A percentile compares a stretch with the other conserved stretches of the same genome.
Evolutionary conservation across 108 stramenopile genomes (phyloP).

Genomic region (Ochromonas danica): DNA sequence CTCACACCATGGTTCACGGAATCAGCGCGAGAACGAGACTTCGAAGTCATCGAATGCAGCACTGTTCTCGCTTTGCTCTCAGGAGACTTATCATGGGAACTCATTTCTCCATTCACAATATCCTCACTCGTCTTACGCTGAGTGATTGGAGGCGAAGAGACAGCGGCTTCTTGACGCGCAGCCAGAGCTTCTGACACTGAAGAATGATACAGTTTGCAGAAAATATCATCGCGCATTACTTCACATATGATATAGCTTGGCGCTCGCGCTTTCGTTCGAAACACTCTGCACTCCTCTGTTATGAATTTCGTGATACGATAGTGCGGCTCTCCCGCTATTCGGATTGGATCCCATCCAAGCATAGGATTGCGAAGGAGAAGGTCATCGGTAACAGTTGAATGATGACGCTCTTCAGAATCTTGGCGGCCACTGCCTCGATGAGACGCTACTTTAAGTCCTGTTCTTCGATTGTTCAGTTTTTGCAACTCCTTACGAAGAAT

Average conservation of each 20-base stretch:
- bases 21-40: too few species aligned
- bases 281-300: conserved; percentile 44
- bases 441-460: background rate
- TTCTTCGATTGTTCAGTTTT: background rate
- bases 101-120: too few species aligned
- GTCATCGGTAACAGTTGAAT: background rate
- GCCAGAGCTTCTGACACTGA: too few species aligned
- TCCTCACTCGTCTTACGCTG: too few species aligned
- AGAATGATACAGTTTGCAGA: too few species aligned
- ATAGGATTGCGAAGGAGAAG: background rate
- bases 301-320: conserved; percentile 49
- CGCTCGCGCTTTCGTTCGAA: conserved; percentile 51
- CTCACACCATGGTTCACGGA: too few species aligned
- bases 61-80: too few species aligned
- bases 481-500: background rate
- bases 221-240: conserved; percentile 40
- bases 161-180: too few species aligned
- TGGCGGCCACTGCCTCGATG: background rate
- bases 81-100: too few species aligned
- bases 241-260: conserved; percentile 46
- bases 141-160: too few species aligned
- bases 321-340: conserved; percentile 40
- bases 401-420: background rate
- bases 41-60: too few species aligned
- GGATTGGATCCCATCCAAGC: conserved; percentile 26